A percentile compares a stretch with the other conserved stretches of the same genome.
Conservation (phyloP, 2,329 filamentous ascomycete species). For the Orbilia brochopaga region DNA sequence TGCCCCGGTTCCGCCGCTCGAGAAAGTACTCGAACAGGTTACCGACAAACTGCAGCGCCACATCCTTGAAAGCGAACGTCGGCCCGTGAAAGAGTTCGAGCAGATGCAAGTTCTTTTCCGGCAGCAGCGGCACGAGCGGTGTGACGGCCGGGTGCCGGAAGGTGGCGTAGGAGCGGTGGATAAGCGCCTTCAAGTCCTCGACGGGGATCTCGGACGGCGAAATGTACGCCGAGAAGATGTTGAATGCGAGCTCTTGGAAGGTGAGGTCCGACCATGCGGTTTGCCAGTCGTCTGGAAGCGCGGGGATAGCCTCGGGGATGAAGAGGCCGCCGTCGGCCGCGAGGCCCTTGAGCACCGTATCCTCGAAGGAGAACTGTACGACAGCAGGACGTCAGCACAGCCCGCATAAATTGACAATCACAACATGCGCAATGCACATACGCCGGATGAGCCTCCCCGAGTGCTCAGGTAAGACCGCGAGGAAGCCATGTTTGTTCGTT, state of each 20-base stretch:
- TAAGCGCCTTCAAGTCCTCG: constrained; percentile 79
- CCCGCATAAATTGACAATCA: background rate
- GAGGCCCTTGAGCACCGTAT: constrained; percentile 86
- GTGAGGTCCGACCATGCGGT: constrained; percentile 76
- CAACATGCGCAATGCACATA: constrained; percentile 58
- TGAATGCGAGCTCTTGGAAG: constrained; percentile 80
- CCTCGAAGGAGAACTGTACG: constrained; percentile 80
- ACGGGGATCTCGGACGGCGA: constrained; percentile 80
- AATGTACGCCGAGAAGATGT: constrained; percentile 87
- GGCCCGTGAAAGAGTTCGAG: constrained; percentile 96
- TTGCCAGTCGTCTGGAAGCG: constrained; percentile 68
- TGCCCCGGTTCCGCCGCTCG: constrained; percentile 73
- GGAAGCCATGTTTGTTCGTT: constrained; percentile 28
- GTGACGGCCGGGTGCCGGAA: constrained; percentile 82
- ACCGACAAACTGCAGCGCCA: constrained; percentile 90
- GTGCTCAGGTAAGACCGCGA: constrained; percentile 68
- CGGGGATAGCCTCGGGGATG: constrained; percentile 81
- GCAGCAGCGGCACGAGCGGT: constrained; percentile 77
- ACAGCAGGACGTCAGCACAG: constrained; percentile 8
- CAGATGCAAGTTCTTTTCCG: constrained; percentile 74
- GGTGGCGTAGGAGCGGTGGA: constrained; percentile 83
- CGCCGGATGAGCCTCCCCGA: constrained; percentile 68
- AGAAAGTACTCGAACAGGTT: constrained; percentile 94
- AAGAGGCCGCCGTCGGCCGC: constrained; percentile 87
- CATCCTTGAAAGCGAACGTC: constrained; percentile 94